Conservation (phyloP, 192 early-diverging fungal species). For the Mortierella claussenii region DNA sequence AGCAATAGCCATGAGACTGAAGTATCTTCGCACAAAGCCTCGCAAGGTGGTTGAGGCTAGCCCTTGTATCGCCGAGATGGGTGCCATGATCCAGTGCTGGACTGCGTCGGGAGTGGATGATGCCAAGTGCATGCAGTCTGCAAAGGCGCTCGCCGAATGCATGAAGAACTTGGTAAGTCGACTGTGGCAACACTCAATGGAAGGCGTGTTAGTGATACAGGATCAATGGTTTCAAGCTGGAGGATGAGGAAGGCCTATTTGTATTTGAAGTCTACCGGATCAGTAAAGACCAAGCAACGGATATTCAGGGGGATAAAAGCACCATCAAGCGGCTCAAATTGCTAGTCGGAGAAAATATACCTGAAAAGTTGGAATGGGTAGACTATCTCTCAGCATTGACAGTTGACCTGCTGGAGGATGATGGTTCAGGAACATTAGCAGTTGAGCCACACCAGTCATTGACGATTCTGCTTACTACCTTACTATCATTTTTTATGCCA, state of each 20-base stretch:
- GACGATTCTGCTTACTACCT: slow-evolving; percentile 1
- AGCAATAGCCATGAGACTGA: slow-evolving; percentile 62
- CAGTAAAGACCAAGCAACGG: too few relatives aligned
- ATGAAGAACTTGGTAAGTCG: slow-evolving; percentile 65
- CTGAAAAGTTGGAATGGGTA: too few relatives aligned
- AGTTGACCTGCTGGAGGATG: too few relatives aligned
- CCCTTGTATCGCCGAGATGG: slow-evolving; percentile 67
- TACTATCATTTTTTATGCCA: background rate
- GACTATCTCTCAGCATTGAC: too few relatives aligned
- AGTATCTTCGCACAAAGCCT: slow-evolving; percentile 68
- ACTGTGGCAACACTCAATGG: background rate
- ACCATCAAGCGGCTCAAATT: too few relatives aligned
- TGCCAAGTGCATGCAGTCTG: slow-evolving; percentile 59
- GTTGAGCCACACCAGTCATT: too few relatives aligned
- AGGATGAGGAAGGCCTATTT: background rate
- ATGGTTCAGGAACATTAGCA: too few relatives aligned
- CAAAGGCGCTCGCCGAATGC: slow-evolving; percentile 63
- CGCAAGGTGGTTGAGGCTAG: slow-evolving; percentile 64
- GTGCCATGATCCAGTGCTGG: slow-evolving; percentile 71
- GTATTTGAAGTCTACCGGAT: background rate
- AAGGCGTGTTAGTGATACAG: too few relatives aligned
- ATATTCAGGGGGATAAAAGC: too few relatives aligned
- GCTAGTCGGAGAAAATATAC: too few relatives aligned
- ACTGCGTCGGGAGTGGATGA: slow-evolving; percentile 63
- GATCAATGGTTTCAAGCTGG: background rate